Evolutionary conservation across 371 early-diverging fungal genomes (phyloP).

Genomic region (Fennellomyces sp.): DNA sequence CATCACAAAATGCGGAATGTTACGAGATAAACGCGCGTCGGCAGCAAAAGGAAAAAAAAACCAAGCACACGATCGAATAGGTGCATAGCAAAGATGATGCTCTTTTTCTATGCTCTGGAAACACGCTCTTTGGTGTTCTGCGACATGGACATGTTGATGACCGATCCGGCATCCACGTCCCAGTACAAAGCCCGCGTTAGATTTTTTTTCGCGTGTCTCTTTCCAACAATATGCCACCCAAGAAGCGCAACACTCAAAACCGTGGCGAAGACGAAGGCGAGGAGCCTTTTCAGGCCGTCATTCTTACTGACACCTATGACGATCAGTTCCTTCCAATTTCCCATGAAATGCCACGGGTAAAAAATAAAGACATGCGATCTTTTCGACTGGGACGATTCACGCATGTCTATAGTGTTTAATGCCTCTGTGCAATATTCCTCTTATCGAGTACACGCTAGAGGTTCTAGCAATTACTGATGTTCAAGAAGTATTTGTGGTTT

Average conservation of each 20-base stretch:
- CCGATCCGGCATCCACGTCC: too few species aligned
- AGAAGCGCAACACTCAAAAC: conserved; percentile 26
- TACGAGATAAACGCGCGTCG: too few species aligned
- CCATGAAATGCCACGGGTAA: conserved; percentile 84
- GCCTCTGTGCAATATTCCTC: conserved; percentile 92
- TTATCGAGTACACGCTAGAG: conserved; percentile 71
- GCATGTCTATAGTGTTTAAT: conserved; percentile 74
- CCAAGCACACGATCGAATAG: too few species aligned
- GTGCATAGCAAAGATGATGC: too few species aligned
- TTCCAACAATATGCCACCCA: conserved; percentile 47
- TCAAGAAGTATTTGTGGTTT: conserved; percentile 85
- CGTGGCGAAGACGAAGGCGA: conserved; percentile 51
- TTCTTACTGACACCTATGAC: conserved; percentile 93
- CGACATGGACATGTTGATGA: too few species aligned
- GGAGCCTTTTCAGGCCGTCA: conserved; percentile 80
- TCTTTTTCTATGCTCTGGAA: too few species aligned
- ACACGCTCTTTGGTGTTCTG: too few species aligned
- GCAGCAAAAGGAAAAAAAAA: too few species aligned
- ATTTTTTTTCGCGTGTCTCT: too few species aligned
- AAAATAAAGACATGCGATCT: background rate
- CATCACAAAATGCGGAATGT: too few species aligned
- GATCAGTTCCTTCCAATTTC: conserved; percentile 88
- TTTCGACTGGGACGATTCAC: background rate
- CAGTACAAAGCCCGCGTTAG: too few species aligned
- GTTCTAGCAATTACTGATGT: conserved; percentile 62